Evolutionary conservation across 345 rosid species (phyloP).

Genomic region (Streptanthus diversifolius): DNA sequence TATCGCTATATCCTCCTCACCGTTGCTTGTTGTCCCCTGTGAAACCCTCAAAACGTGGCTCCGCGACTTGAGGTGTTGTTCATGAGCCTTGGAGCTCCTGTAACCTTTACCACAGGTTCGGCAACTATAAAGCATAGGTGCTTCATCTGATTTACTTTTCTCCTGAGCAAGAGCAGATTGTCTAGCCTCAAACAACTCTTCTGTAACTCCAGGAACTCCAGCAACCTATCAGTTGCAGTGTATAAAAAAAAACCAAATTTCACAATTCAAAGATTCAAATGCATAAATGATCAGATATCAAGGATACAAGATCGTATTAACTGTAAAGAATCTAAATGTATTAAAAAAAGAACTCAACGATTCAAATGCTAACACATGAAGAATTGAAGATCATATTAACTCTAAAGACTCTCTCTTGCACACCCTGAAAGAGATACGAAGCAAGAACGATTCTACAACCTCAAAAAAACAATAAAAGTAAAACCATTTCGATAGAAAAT

Average conservation of each 20-base stretch:
- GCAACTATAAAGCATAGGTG: slow-evolving; percentile 74
- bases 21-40: slow-evolving; percentile 42
- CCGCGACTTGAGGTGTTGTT: slow-evolving; percentile 81
- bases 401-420: not conserved
- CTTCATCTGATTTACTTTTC: slow-evolving; percentile 47
- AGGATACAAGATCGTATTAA: not conserved
- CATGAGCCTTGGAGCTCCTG: slow-evolving; percentile 79
- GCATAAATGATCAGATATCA: not conserved
- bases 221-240: slow-evolving; percentile 50
- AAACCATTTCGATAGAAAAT: not conserved
- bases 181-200: slow-evolving; percentile 70
- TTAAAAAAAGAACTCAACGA: not conserved
- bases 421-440: not conserved
- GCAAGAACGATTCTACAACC: not conserved
- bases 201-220: slow-evolving; percentile 96
- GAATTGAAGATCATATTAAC: not conserved
- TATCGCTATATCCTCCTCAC: slow-evolving; percentile 48
- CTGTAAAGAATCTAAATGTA: too few relatives aligned
- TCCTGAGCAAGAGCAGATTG: slow-evolving; percentile 69
- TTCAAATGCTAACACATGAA: not conserved
- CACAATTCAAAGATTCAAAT: not conserved
- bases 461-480: not conserved
- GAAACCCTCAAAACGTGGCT: slow-evolving; percentile 57
- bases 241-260: not conserved
- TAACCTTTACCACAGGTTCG: slow-evolving; percentile 73